Evolutionary conservation across 2,329 filamentous ascomycete genomes (phyloP), one percentile per base, ranked within the genome.

Genomic region (Penicillium sp.): DNA sequence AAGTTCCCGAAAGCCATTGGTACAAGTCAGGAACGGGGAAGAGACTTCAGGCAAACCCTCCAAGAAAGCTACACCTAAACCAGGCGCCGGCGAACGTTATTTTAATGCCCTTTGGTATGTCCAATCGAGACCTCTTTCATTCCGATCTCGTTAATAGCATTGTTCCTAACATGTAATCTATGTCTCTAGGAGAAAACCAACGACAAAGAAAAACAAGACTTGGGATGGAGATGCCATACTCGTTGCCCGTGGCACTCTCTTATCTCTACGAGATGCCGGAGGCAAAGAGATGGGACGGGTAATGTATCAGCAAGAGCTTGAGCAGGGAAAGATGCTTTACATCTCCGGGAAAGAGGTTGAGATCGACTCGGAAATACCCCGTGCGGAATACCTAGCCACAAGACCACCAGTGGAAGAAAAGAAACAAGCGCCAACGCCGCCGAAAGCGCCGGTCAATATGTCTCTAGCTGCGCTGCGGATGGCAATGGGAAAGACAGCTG

Each of bases 181-280:
- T 21, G 6, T 21, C 24, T 26, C 5, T 43, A 84, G 83, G 86
- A 82, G 87, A 18, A 88, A 87, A 68, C 82, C 80, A 47, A 88
- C 85, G 0, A 81, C 75, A 6, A 89, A 88, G 69, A 90, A 89
- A 71, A 83, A 89, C 69, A 89, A 89, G 67, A 89, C 85, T 5
- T 90, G 87, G 86, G 86, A 89, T 63, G 86, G 86, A 2, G 87
- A 90, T 69, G 87, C 85, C 1, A 77, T 88, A 2, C 74, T 89
- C 8, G 75, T 77, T 4, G 75, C 86, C 3, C 70, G 74, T 2
- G 79, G 77, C 33, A 84, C 84, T 4, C 81, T 80, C 63, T 85
- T 81, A 4, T 77, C 76, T 48, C 74, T 89, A 15, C 81, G 84
- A 53, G 84, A 89, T 65, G 77, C 81, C 10, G 80, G 80, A 0